Conservation (phyloP, 768 basidiomycete genomes). For the Sporobolomyces phaffii region DNA sequence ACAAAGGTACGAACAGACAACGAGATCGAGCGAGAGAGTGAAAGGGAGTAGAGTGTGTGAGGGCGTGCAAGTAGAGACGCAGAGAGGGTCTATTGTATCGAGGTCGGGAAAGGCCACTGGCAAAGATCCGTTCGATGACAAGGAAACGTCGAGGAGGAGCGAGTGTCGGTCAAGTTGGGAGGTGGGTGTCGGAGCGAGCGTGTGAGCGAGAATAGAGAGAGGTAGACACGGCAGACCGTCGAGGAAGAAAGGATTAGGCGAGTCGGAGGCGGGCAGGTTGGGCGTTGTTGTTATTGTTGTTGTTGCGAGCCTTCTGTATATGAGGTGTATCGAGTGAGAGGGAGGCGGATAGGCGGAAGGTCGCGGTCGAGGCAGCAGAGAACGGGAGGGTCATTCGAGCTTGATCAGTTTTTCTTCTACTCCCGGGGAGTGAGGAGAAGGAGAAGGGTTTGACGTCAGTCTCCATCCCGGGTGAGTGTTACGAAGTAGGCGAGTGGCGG, state of each 20-base stretch:
- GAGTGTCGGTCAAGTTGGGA: background rate
- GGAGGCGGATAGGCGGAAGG: background rate
- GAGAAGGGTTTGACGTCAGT: background rate
- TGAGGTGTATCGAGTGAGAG: background rate
- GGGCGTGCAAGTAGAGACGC: too few relatives aligned
- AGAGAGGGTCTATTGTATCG: too few relatives aligned
- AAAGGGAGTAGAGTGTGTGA: too few relatives aligned
- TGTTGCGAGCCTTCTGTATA: conserved; percentile 1
- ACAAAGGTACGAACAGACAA: too few relatives aligned
- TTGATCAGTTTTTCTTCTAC: conserved; percentile 13
- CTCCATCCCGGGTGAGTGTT: background rate
- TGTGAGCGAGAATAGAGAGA: background rate
- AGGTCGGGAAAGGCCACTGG: too few relatives aligned
- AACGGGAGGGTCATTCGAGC: background rate
- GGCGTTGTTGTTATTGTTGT: conserved; percentile 7
- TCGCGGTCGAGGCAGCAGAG: background rate
- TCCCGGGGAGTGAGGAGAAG: background rate
- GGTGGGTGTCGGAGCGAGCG: background rate
- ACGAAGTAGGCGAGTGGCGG: background rate
- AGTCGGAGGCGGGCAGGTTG: conserved; percentile 7
- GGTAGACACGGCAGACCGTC: background rate
- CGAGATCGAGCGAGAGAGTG: too few relatives aligned
- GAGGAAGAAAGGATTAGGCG: too few relatives aligned
- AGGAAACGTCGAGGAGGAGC: too few relatives aligned
- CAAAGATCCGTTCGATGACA: too few relatives aligned